Evolutionary conservation across 352 stramenopile genomes (phyloP).

Genomic region (Phytopythium vexans): DNA sequence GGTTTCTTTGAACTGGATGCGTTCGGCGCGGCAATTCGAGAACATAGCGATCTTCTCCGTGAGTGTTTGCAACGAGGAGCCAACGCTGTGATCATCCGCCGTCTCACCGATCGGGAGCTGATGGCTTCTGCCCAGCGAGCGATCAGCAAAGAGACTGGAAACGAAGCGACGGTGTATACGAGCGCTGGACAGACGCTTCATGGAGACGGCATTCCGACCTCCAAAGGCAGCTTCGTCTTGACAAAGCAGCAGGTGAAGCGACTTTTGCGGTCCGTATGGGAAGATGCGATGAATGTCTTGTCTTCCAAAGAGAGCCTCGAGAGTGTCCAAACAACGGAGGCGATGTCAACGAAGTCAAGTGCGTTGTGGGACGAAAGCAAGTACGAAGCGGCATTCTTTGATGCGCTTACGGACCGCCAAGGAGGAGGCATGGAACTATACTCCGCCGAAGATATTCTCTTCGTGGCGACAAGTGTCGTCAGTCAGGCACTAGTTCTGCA

Average conservation of each 20-base stretch:
- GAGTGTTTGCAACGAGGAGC: constrained; percentile 37
- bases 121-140: constrained; percentile 31
- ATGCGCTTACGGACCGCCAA: constrained; percentile 10
- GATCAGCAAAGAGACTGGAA: constrained; percentile 4
- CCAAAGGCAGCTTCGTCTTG: constrained; percentile 1
- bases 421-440: constrained; percentile 11
- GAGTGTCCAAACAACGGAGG: background rate
- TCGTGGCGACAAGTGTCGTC: constrained; percentile 15
- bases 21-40: constrained; percentile 26
- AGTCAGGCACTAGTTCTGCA: constrained; percentile 19
- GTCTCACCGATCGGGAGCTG: constrained; percentile 23
- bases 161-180: background rate
- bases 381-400: constrained; percentile 33
- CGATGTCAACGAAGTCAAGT: constrained; percentile 3
- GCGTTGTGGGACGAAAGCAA: constrained; percentile 32
- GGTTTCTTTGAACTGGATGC: constrained; percentile 58
- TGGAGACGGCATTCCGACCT: too few relatives aligned
- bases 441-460: constrained; percentile 24
- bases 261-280: constrained; percentile 35
- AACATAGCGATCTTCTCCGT: constrained; percentile 41
- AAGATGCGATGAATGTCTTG: constrained; percentile 23
- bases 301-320: background rate
- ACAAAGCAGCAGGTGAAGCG: constrained; percentile 49
- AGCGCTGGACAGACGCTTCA: too few relatives aligned
- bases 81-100: constrained; percentile 31